Evolutionary conservation across 768 basidiomycete genomes (phyloP).

Genomic region (Tylopilus vinaceipallidus): DNA sequence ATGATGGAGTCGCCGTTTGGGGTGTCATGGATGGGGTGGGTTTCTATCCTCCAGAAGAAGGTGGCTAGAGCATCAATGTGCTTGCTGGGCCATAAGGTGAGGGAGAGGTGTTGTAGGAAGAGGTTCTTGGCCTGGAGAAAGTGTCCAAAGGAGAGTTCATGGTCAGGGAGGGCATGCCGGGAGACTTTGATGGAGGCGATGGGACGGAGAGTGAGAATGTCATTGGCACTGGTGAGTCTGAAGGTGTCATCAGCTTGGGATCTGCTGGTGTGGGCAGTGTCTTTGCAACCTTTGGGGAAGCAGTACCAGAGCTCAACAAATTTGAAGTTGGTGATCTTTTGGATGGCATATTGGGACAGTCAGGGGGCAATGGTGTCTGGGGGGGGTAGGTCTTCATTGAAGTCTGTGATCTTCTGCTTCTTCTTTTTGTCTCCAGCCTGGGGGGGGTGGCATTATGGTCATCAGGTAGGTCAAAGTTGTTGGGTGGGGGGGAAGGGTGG

Average conservation of each 20-base stretch:
- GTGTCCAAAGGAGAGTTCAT: constrained; percentile 17
- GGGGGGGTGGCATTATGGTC: no score
- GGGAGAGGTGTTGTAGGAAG: background rate
- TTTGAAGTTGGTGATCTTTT: no score
- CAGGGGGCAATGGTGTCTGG: background rate
- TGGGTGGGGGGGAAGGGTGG: no score
- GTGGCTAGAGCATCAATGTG: background rate
- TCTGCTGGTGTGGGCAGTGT: no score
- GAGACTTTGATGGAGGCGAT: no score
- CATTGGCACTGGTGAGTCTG: no score
- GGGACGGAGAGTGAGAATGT: no score
- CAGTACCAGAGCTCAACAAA: no score
- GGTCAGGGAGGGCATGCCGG: constrained; percentile 1
- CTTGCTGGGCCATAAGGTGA: background rate
- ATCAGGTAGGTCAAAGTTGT: no score
- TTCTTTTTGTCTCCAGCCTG: background rate
- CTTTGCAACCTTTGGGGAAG: no score
- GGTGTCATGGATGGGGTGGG: background rate
- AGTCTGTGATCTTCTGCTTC: background rate
- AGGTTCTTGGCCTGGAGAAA: constrained; percentile 16
- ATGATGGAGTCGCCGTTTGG: background rate
- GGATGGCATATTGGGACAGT: no score
- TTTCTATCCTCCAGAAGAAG: constrained; percentile 9
- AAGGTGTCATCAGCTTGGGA: no score
- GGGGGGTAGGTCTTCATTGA: background rate